Percentiles rank a stretch among this genome's conserved stretches.
These are phyloP conservation scores for Cydonia oblonga DNA, from an alignment of 331 rosid genomes.

Conservation along the genomic window DNA sequence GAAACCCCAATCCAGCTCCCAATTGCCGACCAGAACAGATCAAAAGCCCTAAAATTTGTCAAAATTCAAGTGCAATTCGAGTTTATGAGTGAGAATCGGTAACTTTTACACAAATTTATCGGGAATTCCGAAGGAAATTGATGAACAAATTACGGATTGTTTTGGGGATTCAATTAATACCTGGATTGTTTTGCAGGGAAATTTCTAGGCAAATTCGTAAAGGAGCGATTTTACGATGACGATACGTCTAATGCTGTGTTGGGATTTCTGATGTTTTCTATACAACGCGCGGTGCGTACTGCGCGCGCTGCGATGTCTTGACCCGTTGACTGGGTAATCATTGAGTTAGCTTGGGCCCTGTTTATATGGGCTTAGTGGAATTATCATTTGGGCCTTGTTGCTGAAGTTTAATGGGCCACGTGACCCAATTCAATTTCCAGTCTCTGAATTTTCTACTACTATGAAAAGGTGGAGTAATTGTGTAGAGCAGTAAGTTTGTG, in stretches of 20 bases:
- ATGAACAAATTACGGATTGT: not conserved
- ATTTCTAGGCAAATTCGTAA: not conserved
- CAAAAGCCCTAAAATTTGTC: not conserved
- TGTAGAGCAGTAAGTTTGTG: not conserved
- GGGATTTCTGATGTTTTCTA: not conserved
- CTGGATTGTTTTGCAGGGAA: not conserved
- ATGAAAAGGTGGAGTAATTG: too few relatives aligned
- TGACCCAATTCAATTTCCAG: not conserved
- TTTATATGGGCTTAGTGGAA: too few relatives aligned
- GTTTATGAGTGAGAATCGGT: not conserved
- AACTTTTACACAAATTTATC: not conserved
- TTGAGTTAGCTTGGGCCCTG: not conserved
- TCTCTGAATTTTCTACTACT: too few relatives aligned
- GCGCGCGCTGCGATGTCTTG: not conserved
- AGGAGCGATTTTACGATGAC: not conserved
- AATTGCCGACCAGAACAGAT: not conserved
- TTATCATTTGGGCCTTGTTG: not conserved
- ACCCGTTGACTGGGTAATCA: not conserved
- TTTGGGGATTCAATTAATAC: not conserved
- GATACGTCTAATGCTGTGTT: not conserved
- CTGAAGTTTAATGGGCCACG: not conserved
- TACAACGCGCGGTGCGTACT: not conserved
- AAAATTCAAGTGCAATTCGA: not conserved
- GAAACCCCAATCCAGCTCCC: conserved; percentile 1
- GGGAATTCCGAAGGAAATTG: not conserved